Evolutionary conservation across 495 filamentous ascomycete genomes (phyloP), one percentile per base, ranked within the genome.

Genomic region (Penicillium tannophilum): DNA sequence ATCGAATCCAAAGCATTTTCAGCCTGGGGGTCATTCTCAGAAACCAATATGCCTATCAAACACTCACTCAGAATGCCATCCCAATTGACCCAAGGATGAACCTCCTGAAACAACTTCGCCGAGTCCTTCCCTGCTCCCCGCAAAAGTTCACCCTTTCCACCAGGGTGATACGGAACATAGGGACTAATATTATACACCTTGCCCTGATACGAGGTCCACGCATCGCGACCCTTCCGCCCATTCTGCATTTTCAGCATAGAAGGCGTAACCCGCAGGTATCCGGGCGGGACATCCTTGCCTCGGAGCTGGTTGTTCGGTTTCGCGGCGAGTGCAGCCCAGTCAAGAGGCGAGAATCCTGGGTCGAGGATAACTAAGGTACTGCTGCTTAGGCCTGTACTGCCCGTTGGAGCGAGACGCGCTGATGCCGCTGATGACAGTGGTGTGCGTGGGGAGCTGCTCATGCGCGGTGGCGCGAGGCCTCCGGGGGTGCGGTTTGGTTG

Each of bases 11-110:
- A 66, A 62, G 79, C 30, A 70, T 78, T 76, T 69, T 81, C 62
- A 11, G 28, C 55, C 26, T 70, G 62, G 19, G 56, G 79, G 41
- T 92, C 87, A 54, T 84, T 79, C 80, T 98, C 95, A 5, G 83
- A 80, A 41, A 98, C 91, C 70, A 91, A 75, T 31, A 97, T 86
- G 1, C 94, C 94, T 4, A 98, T 82, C 61, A 96, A 65, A 72
- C 93, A 97, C 65, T 88, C 84, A 24, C 86, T 84, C 53, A 98
- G 73, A 84, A 98, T 97, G 4, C 88, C 90, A 77, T 98, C 95
- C 80, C 91, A 96, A 65, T 96, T 98, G 10, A 98, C 93, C 94
- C 95, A 98, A 17, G 93, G 92, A 79, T 98, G 94, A 23, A 93
- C 83, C 77, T 97, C 92, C 60, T 88, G 86, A 72, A 98, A 98